Base-by-base conservation (phyloP, 2,329 filamentous ascomycete species). In the Sarocladium kiliense region DNA sequence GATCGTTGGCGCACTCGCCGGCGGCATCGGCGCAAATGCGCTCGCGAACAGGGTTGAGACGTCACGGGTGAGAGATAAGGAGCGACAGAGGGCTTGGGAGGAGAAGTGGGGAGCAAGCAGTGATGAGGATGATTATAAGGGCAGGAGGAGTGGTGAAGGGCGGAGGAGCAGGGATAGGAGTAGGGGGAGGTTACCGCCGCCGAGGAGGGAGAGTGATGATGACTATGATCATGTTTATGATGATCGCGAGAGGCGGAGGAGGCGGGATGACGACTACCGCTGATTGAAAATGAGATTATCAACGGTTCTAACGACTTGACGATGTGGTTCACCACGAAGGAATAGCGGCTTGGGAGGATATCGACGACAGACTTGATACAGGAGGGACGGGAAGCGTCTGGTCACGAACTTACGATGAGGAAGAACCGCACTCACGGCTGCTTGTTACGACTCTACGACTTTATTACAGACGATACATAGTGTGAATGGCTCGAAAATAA, bases 11-110 rank as follows among this genome's bases (percentile, higher is more conserved):
- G 80, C 78, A 1, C 76, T 80, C 3, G 78, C 80, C 0, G 79
- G 78, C 2, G 79, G 79, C 3, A 69, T 83, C 10, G 78, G 78
- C 3, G 79, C 79, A 12, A 82, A 79, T 54, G 77, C 74, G 14
- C 63, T 79, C 34, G 73, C 76, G 59, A 75, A 72, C 58, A 68
- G 68, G 45, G 63, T 78, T 11, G 75, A 77, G 61, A 64, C 65
- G 53, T 66, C 68, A 6, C 65, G 67, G 12, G 66, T 68, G 14
- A 65, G 66, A 30, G 68, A 67, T 45, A 64, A 64, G 30, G 60
- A 61, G n/a, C 65, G 63, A 18, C 66, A 71, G 57, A 58, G 66
- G 12, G 62, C 62, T 4, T 71, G 71, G 71, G 71, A 72, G 57
- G 58, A 60, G 14, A 65, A 64, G 27, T 65, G 66, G 55, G 67